These are phyloP conservation scores for Funneliformis mosseae DNA, from an alignment of 192 early-diverging fungal genomes.

Conservation along the genomic window DNA sequence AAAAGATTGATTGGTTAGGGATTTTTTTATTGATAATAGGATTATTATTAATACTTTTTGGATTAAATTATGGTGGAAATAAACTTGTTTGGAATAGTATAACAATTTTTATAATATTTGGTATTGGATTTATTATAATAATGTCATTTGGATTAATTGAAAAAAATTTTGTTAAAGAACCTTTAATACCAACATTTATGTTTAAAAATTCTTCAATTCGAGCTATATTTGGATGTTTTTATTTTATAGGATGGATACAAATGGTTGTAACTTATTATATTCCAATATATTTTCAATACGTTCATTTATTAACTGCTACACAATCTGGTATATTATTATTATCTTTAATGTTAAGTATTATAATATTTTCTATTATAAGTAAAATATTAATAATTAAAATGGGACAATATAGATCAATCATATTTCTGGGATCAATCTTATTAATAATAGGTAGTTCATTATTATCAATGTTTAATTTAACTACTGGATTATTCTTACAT, in stretches of 20 bases:
- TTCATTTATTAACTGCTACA: not conserved
- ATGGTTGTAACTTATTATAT: slow-evolving; percentile 15
- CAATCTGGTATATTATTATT: slow-evolving; percentile 6
- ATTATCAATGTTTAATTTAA: not conserved
- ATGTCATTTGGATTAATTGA: slow-evolving; percentile 6
- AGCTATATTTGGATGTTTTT: slow-evolving; percentile 29
- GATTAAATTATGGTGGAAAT: slow-evolving; percentile 2
- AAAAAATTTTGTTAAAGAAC: not conserved
- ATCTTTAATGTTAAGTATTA: slow-evolving; percentile 15
- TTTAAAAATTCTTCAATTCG: slow-evolving; percentile 14
- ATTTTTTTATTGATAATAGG: not conserved
- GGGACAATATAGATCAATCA: not conserved
- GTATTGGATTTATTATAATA: not conserved
- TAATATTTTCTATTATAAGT: not conserved
- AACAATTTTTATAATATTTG: slow-evolving; percentile 8
- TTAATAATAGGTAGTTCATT: slow-evolving; percentile 2
- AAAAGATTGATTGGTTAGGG: slow-evolving; percentile 22
- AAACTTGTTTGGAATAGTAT: slow-evolving; percentile 2
- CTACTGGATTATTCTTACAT: not conserved
- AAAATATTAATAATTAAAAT: not conserved
- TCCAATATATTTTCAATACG: slow-evolving; percentile 30
- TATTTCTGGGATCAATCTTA: slow-evolving; percentile 5
- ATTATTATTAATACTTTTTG: slow-evolving; percentile 5
- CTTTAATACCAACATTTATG: slow-evolving; percentile 1
- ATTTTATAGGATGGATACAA: slow-evolving; percentile 30